Conservation (phyloP, 129 eudicot genomes). For the Tanacetum coccineum region DNA sequence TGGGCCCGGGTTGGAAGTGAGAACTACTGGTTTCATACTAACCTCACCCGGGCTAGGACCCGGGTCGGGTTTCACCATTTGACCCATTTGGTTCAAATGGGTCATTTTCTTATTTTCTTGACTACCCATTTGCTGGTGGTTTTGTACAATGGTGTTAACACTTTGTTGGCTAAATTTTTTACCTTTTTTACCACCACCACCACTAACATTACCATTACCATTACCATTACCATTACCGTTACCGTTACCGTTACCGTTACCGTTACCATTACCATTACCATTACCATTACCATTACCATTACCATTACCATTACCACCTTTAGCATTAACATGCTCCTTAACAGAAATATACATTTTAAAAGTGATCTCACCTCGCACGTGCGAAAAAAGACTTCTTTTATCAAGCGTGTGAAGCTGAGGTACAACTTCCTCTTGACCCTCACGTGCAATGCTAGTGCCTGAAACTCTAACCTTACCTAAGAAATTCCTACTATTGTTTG, state of each 20-base stretch:
- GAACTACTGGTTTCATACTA: conserved; percentile 58
- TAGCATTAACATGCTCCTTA: conserved; percentile 57
- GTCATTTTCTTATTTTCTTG: conserved; percentile 37
- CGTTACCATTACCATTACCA: conserved; percentile 27
- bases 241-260: too few species aligned
- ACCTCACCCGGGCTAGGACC: conserved; percentile 31
- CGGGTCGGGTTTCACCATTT: conserved; percentile 37
- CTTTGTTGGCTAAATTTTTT: conserved; percentile 59
- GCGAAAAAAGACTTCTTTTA: conserved; percentile 80
- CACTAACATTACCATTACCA: conserved; percentile 2
- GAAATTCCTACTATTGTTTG: conserved; percentile 74
- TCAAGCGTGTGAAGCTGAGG: conserved; percentile 75
- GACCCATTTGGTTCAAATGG: conserved; percentile 36
- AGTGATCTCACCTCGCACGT: conserved; percentile 80
- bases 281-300: conserved; percentile 32
- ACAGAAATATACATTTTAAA: conserved; percentile 63
- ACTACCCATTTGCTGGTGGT: conserved; percentile 39
- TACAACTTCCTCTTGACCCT: conserved; percentile 54
- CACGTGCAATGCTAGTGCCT: conserved; percentile 60
- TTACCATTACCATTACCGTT: background rate
- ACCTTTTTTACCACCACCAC: conserved; percentile 42
- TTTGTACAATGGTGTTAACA: conserved; percentile 42
- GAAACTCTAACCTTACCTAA: conserved; percentile 81
- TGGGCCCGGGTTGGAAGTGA: conserved; percentile 58
- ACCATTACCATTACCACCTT: conserved; percentile 29